These are phyloP conservation scores for Xanthoceras sorbifolium DNA, from an alignment of 345 rosid genomes.

Conservation along the genomic window DNA sequence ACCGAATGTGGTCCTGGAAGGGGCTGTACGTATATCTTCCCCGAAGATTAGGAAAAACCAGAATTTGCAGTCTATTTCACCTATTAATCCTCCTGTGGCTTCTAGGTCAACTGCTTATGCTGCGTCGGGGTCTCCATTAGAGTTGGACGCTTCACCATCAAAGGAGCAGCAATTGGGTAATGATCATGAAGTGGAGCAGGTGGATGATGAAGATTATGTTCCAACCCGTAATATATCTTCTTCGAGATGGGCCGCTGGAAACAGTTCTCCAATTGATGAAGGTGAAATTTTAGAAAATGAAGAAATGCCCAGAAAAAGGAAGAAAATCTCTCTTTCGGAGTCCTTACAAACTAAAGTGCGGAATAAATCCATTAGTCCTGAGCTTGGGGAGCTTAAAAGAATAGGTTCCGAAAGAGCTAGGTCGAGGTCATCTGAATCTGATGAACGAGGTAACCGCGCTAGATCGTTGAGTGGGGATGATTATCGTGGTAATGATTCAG, in stretches of 20 bases:
- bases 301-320: slow-evolving; percentile 64
- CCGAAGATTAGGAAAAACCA: slow-evolving; percentile 30
- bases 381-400: slow-evolving; percentile 53
- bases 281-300: slow-evolving; percentile 80
- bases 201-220: slow-evolving; percentile 74
- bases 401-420: slow-evolving; percentile 57
- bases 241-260: slow-evolving; percentile 95
- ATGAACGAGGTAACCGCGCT: slow-evolving; percentile 47
- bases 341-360: slow-evolving; percentile 38
- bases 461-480: slow-evolving; percentile 61
- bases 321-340: slow-evolving; percentile 44
- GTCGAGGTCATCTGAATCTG: slow-evolving; percentile 65
- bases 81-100: slow-evolving; percentile 31
- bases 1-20: slow-evolving; percentile 43
- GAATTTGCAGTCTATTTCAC: slow-evolving; percentile 34
- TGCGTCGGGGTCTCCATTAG: slow-evolving; percentile 40
- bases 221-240: slow-evolving; percentile 86
- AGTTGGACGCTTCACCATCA: slow-evolving; percentile 34
- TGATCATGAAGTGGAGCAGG: slow-evolving; percentile 42
- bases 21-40: slow-evolving; percentile 42
- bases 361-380: slow-evolving; percentile 64
- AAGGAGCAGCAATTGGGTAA: slow-evolving; percentile 41
- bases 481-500: slow-evolving; percentile 48
- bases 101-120: slow-evolving; percentile 24
- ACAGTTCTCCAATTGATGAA: slow-evolving; percentile 84